Base-by-base conservation (phyloP, 1,284 basidiomycete genomes). In the Sanghuangporus weigelae region DNA sequence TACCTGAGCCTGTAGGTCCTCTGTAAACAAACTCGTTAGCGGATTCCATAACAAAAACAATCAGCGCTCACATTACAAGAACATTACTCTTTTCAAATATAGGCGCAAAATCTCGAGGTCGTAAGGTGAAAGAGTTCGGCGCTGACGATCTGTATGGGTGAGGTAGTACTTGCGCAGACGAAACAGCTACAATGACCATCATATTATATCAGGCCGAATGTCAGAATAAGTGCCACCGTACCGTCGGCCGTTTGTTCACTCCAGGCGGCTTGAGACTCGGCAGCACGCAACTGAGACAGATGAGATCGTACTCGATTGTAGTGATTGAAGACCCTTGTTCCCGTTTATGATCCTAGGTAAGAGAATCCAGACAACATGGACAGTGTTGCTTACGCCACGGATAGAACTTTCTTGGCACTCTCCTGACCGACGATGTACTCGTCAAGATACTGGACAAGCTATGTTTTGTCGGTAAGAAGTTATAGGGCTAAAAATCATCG, bases 81-180 rank as follows among this genome's bases (percentile, higher is more conserved):
- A 96, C 92, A 72, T 97, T 96, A 71, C 92, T 95, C 81, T 97
- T 97, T 79, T 96, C 95, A 63, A 95, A 92, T 36, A 84, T 71
- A 44, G 86, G 82, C n/a, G 79, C 70, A 1, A 77, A 74, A 62
- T 78, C 78, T 51, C 74, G 80, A 63, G 77, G 70, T 58, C 77
- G 79, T 21, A 80, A 70, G 39, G 77, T 77, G 57, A 76, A 69
- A 63, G 78, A 73, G 59, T 75, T 73, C 65, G 72, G 73, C 26
- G 67, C 66, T 66, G 71, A 70, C 68, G 48, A 71, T 69, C 77
- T 76, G 49, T 76, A 72, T 11, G 79, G 77, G 70, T 78, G 76
- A 49, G 89, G 89, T 62, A 83, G 81, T 62, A 90, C 70, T 46
- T 81, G 79, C 36, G 86, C 85, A 49, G 84, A 70, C 16, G 80